Conservation (phyloP, 306 rosid genomes). For the Betula pendula region DNA sequence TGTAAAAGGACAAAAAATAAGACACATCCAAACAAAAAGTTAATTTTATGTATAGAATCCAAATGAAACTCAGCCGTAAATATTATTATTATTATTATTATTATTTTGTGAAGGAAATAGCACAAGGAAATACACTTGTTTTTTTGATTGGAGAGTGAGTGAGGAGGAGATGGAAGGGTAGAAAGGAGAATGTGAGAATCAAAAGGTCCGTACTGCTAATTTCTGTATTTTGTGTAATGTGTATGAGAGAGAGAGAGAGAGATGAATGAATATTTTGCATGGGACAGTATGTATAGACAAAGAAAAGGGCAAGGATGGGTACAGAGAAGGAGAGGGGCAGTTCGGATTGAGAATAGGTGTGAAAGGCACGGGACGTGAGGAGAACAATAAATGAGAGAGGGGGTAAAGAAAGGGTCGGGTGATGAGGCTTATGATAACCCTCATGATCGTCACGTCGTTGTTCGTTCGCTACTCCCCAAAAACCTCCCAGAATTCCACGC, state of each 20-base stretch:
- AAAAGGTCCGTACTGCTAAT: conserved; percentile 22
- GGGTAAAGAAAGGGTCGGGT: conserved; percentile 32
- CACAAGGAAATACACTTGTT: too few relatives aligned
- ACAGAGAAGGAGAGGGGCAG: conserved; percentile 62
- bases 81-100: too few relatives aligned
- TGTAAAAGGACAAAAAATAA: too few relatives aligned
- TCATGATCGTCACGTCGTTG: conserved; percentile 99
- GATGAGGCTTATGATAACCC: conserved; percentile 87
- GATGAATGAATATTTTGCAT: conserved; percentile 3
- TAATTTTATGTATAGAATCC: too few relatives aligned
- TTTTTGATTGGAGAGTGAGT: conserved; percentile 12
- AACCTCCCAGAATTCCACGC: conserved; percentile 96
- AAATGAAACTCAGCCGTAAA: too few relatives aligned
- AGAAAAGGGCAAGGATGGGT: conserved; percentile 37
- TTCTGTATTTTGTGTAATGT: not conserved
- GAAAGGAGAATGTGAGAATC: conserved; percentile 1
- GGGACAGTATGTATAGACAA: conserved; percentile 36
- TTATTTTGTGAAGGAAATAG: too few relatives aligned
- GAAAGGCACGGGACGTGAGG: conserved; percentile 76
- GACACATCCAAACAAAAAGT: too few relatives aligned
- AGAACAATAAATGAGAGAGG: conserved; percentile 48
- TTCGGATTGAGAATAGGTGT: conserved; percentile 88
- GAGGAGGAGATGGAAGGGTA: conserved; percentile 20
- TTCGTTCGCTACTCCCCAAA: conserved; percentile 81
- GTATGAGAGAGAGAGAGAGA: conserved; percentile 27